A percentile compares a stretch with the other conserved stretches of the same genome.
These are phyloP conservation scores for Fusarium albosuccineum DNA, from an alignment of 2,329 filamentous ascomycete species.

Conservation along the genomic window DNA sequence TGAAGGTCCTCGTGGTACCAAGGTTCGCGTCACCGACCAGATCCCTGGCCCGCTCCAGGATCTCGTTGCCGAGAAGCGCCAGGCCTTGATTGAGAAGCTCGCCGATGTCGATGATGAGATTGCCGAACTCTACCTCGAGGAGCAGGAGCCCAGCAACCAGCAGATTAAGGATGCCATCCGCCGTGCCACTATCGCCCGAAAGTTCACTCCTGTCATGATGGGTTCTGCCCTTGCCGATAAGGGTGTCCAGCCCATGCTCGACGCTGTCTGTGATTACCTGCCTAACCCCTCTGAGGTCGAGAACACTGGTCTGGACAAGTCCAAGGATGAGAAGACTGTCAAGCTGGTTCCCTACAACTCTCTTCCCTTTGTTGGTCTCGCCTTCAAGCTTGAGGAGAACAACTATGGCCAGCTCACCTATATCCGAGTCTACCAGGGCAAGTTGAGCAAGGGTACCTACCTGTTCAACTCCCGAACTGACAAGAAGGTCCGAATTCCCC, in stretches of 20 bases:
- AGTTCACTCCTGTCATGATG: conserved; percentile 97
- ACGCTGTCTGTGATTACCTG: conserved; percentile 95
- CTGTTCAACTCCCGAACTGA: conserved; percentile 94
- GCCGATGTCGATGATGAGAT: conserved; percentile 99
- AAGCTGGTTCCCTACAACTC: conserved; percentile 94
- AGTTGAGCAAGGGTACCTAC: conserved; percentile 86
- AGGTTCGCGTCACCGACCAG: conserved; percentile 80
- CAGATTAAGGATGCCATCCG: conserved; percentile 96
- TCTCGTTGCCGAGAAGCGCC: conserved; percentile 85
- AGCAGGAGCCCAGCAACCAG: conserved; percentile 79
- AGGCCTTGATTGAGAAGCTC: conserved; percentile 90
- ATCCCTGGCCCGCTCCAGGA: conserved; percentile 84
- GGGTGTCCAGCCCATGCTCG: conserved; percentile 94
- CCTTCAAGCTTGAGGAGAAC: conserved; percentile 99
- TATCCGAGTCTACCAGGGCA: conserved; percentile 97
- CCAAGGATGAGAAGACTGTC: conserved; percentile 81
- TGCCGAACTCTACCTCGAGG: conserved; percentile 92
- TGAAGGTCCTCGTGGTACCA: conserved; percentile 84
- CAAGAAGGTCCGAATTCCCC: conserved; percentile 96
- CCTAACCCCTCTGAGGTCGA: conserved; percentile 91
- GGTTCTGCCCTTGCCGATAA: conserved; percentile 96
- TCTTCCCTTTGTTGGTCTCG: conserved; percentile 92
- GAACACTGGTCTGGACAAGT: conserved; percentile 89
- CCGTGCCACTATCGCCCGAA: conserved; percentile 86
- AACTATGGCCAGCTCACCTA: conserved; percentile 99